Conservation (phyloP, 768 basidiomycete genomes). For the Tricholoma sp. region DNA sequence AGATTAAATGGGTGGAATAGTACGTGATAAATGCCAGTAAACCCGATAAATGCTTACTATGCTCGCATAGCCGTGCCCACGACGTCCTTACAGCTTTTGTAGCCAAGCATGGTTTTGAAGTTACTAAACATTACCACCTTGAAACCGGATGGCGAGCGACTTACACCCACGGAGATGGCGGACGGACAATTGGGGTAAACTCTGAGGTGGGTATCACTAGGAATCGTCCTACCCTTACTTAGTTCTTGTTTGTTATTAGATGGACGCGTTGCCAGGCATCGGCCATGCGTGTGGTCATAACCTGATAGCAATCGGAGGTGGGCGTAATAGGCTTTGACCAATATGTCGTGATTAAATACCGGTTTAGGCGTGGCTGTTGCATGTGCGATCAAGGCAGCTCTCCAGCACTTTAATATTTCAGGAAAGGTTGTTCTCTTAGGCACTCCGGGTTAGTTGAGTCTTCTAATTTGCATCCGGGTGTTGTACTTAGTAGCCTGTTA, state of each 20-base stretch:
- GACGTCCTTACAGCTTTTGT: slow-evolving; percentile 66
- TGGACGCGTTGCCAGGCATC: slow-evolving; percentile 58
- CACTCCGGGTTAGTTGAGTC: slow-evolving; percentile 55
- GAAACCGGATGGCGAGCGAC: slow-evolving; percentile 75
- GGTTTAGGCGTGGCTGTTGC: slow-evolving; percentile 62
- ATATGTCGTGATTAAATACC: neutral
- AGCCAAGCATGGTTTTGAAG: slow-evolving; percentile 57
- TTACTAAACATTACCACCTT: slow-evolving; percentile 55
- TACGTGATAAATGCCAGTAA: slow-evolving; percentile 23
- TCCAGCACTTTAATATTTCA: slow-evolving; percentile 55
- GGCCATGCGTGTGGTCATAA: slow-evolving; percentile 83
- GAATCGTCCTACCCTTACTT: neutral
- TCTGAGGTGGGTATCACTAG: slow-evolving; percentile 50
- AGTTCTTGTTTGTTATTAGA: slow-evolving; percentile 26
- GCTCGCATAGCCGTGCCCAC: slow-evolving; percentile 53
- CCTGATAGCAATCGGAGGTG: slow-evolving; percentile 65
- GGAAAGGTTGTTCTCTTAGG: slow-evolving; percentile 71
- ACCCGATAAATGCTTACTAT: neutral
- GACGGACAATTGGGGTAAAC: slow-evolving; percentile 70
- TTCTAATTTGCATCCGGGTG: neutral
- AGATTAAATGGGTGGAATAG: slow-evolving; percentile 65
- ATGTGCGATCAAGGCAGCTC: slow-evolving; percentile 57
- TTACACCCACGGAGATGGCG: slow-evolving; percentile 59
- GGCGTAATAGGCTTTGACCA: neutral
- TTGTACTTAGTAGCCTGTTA: neutral